A percentile compares a stretch with the other conserved stretches of the same genome.
These are phyloP conservation scores for Priceomyces haplophilus DNA, from an alignment of 805 yeast genomes.

Conservation along the genomic window DNA sequence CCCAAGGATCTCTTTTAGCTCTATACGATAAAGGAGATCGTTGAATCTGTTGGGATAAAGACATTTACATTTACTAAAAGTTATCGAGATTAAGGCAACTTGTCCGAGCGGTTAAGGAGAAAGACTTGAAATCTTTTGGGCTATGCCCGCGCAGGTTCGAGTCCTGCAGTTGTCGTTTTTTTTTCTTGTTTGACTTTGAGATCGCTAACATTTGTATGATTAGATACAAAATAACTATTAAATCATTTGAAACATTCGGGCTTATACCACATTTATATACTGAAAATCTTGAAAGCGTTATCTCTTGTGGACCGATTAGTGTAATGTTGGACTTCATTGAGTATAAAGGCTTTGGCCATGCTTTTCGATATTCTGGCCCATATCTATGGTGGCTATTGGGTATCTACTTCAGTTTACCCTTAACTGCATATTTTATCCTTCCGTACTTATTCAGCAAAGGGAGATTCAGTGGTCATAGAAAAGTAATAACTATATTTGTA, in stretches of 20 bases:
- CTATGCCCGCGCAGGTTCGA: slow-evolving; percentile 46
- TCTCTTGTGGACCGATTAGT: not conserved
- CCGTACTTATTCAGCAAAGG: slow-evolving; percentile 33
- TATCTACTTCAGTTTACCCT: slow-evolving; percentile 46
- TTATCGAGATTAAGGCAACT: slow-evolving; percentile 18
- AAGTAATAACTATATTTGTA: slow-evolving; percentile 72
- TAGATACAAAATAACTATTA: too few relatives aligned
- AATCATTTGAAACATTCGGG: too few relatives aligned
- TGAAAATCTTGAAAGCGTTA: not conserved
- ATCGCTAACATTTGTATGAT: not conserved
- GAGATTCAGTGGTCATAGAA: slow-evolving; percentile 23
- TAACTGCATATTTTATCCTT: slow-evolving; percentile 38
- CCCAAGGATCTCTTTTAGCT: too few relatives aligned
- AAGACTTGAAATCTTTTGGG: slow-evolving; percentile 44
- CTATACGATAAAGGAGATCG: not conserved
- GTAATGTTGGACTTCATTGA: slow-evolving; percentile 9
- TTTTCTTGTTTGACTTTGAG: slow-evolving; percentile 13
- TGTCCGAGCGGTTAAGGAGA: slow-evolving; percentile 46
- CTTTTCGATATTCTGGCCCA: slow-evolving; percentile 21
- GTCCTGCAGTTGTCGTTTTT: slow-evolving; percentile 44
- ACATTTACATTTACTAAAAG: not conserved
- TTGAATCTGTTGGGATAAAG: too few relatives aligned
- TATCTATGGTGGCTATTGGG: slow-evolving; percentile 46
- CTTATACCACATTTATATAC: not conserved
- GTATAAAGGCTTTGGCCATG: slow-evolving; percentile 20